Evolutionary conservation across 345 rosid species (phyloP).

Genomic region (Brassica cretica): DNA sequence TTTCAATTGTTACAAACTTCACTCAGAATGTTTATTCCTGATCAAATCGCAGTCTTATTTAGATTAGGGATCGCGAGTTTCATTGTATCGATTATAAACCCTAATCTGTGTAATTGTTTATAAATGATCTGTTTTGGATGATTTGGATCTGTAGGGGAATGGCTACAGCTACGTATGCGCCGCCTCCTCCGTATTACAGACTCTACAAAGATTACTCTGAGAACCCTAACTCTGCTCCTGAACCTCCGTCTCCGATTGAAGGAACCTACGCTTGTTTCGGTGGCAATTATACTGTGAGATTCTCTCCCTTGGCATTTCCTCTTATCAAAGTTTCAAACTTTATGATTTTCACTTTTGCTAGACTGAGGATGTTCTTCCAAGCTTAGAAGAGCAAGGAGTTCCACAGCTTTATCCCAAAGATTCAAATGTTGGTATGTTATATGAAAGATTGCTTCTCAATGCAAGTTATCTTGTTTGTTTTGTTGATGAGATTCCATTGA

Average conservation of each 20-base stretch:
- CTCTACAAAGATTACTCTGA: slow-evolving; percentile 77
- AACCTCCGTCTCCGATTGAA: slow-evolving; percentile 73
- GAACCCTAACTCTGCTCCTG: slow-evolving; percentile 71
- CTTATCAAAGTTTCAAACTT: neutral
- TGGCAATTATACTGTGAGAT: slow-evolving; percentile 64
- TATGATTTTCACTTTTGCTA: slow-evolving; percentile 21
- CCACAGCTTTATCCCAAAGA: slow-evolving; percentile 72
- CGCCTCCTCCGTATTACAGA: slow-evolving; percentile 87
- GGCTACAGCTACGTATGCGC: slow-evolving; percentile 92
- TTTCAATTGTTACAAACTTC: no score
- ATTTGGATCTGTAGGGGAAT: slow-evolving; percentile 35
- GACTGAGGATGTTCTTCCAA: slow-evolving; percentile 89
- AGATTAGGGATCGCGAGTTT: neutral
- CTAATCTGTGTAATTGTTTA: neutral
- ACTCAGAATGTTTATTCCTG: no score
- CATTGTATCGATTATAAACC: neutral
- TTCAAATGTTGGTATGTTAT: slow-evolving; percentile 66
- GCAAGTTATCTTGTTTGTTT: no score
- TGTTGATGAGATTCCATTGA: slow-evolving; percentile 64
- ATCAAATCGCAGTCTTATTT: neutral
- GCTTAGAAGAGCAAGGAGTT: slow-evolving; percentile 84
- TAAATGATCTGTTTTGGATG: neutral
- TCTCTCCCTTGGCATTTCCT: neutral
- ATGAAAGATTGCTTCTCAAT: no score
- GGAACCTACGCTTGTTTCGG: slow-evolving; percentile 81